These are phyloP conservation scores for Pseudogymnoascus destructans DNA, from an alignment of 2,329 filamentous ascomycete genomes.

Conservation along the genomic window DNA sequence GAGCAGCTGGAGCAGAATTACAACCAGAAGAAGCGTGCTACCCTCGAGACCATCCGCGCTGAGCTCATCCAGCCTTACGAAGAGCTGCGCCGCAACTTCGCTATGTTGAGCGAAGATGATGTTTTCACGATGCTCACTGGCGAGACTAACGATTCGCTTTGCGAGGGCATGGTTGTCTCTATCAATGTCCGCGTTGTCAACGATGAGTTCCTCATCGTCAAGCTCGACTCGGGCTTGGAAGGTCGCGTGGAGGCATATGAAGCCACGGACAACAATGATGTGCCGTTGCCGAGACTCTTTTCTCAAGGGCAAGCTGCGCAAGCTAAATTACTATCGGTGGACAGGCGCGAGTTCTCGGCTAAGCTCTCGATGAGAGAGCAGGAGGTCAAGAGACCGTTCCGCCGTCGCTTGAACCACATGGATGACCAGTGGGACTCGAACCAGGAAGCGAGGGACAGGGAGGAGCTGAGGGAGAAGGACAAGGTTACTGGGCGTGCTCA, in stretches of 20 bases:
- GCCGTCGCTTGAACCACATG: constrained; percentile 55
- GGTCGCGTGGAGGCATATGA: constrained; percentile 75
- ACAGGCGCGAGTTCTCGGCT: constrained; percentile 71
- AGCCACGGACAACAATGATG: constrained; percentile 56
- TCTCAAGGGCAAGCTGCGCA: constrained; percentile 71
- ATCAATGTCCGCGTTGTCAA: constrained; percentile 80
- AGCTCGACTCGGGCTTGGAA: constrained; percentile 87
- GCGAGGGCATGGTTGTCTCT: constrained; percentile 83
- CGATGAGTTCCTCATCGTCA: constrained; percentile 84
- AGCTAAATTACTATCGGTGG: constrained; percentile 77
- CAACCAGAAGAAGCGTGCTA: constrained; percentile 87
- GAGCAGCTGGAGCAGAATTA: constrained; percentile 89
- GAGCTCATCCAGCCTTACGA: constrained; percentile 90
- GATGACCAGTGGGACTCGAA: constrained; percentile 77
- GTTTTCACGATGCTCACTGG: constrained; percentile 96
- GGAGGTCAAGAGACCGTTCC: constrained; percentile 59
- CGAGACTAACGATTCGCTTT: constrained; percentile 72
- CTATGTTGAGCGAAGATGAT: constrained; percentile 55
- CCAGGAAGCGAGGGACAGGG: constrained; percentile 69
- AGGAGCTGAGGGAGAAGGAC: constrained; percentile 75
- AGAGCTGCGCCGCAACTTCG: constrained; percentile 75
- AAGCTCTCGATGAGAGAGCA: constrained; percentile 79
- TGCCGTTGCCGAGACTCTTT: constrained; percentile 61
- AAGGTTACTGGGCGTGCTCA: constrained; percentile 74
- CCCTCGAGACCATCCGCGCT: constrained; percentile 87